Conservation (phyloP, 228 moss, liverwort and hornwort genomes). For the Sphagnum fallax region DNA sequence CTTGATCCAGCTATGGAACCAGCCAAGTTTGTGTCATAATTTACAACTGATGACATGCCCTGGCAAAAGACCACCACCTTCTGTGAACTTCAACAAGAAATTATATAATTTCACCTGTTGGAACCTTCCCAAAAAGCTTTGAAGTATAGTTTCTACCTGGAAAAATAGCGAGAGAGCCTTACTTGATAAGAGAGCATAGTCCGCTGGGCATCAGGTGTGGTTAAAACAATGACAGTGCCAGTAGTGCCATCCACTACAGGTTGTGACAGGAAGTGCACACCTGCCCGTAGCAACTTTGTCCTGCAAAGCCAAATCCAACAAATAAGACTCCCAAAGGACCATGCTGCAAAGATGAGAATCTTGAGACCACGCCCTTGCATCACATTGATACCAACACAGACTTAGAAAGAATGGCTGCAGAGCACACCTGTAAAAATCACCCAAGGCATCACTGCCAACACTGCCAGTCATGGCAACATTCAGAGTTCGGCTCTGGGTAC, state of each 20-base stretch:
- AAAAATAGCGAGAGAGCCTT: not conserved
- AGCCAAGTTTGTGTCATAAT: slow-evolving; percentile 25
- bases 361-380: not conserved
- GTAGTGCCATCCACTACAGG: slow-evolving; percentile 38
- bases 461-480: slow-evolving; percentile 58
- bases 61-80: slow-evolving; percentile 8
- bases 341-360: not conserved
- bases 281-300: slow-evolving; percentile 36
- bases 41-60: slow-evolving; percentile 47
- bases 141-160: not conserved
- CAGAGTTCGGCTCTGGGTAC: slow-evolving; percentile 14
- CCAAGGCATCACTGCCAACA: slow-evolving; percentile 47
- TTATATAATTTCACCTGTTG: too few relatives aligned
- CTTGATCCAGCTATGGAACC: slow-evolving; percentile 25
- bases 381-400: not conserved
- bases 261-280: slow-evolving; percentile 36
- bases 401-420: not conserved
- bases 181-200: slow-evolving; percentile 61
- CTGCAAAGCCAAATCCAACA: slow-evolving; percentile 5
- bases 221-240: slow-evolving; percentile 43
- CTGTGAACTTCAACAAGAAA: not conserved
- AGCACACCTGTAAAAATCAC: slow-evolving; percentile 43
- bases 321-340: not conserved
- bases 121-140: too few relatives aligned
- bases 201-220: slow-evolving; percentile 53